Evolutionary conservation across 2,329 filamentous ascomycete species (phyloP).

Genomic region (Curvularia sp.): DNA sequence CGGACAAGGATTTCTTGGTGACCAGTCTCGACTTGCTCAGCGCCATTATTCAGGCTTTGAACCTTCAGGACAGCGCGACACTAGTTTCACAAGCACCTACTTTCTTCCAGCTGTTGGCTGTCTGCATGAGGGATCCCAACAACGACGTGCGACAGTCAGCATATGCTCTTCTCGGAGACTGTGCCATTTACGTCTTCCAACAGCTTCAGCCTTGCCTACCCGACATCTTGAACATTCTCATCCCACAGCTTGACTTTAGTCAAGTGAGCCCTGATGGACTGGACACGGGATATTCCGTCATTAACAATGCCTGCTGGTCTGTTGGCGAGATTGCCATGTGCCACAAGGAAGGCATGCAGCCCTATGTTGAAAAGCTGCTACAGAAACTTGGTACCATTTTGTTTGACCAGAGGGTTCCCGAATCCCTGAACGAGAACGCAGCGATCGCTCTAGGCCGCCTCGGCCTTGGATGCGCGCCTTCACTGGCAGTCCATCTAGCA

Average conservation of each 20-base stretch:
- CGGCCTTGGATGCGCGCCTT: conserved; percentile 77
- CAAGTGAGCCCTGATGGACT: conserved; percentile 77
- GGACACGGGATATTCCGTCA: conserved; percentile 85
- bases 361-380: conserved; percentile 79
- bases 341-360: conserved; percentile 73
- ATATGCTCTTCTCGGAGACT: conserved; percentile 93
- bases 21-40: conserved; percentile 94
- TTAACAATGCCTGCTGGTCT: conserved; percentile 99
- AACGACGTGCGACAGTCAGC: conserved; percentile 96
- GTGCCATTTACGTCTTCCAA: conserved; percentile 87
- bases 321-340: conserved; percentile 89
- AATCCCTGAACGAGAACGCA: conserved; percentile 89
- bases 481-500: conserved; percentile 78
- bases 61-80: conserved; percentile 73
- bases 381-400: conserved; percentile 82
- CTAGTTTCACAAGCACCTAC: conserved; percentile 77
- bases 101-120: conserved; percentile 88
- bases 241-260: conserved; percentile 81
- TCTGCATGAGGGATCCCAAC: conserved; percentile 89
- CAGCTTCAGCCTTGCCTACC: conserved; percentile 78
- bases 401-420: conserved; percentile 81
- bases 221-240: conserved; percentile 78
- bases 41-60: conserved; percentile 89
- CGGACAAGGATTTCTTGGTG: conserved; percentile 96
- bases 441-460: conserved; percentile 90